A percentile compares a stretch with the other conserved stretches of the same genome.
phyloP scores from a whole-genome alignment of 208 protist genomes.

The Kentomonas sorsogonicus region DNA sequence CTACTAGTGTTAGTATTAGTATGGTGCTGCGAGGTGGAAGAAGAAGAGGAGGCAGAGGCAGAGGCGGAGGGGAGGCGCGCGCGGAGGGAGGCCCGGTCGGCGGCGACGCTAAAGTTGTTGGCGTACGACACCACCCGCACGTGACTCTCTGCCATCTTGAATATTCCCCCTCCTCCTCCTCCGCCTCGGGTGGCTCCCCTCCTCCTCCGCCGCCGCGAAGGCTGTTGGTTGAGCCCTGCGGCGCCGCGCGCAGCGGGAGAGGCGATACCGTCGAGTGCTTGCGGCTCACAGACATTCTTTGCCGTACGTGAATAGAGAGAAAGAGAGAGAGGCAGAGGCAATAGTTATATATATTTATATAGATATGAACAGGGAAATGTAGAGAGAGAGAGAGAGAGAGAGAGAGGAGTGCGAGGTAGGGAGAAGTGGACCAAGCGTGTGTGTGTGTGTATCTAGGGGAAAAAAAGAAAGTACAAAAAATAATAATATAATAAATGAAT shows the following conservation, averaged over 20 bases:
- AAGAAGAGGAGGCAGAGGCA: slow-evolving; percentile 27
- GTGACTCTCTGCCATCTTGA: slow-evolving; percentile 79
- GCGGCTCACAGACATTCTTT: too few species aligned
- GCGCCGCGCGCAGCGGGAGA: too few species aligned
- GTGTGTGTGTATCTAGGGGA: not conserved
- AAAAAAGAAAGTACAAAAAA: slow-evolving; percentile 7
- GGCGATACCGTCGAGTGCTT: too few species aligned
- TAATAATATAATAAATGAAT: not conserved
- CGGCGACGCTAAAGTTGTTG: slow-evolving; percentile 50
- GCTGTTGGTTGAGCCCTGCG: not conserved
- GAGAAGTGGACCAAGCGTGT: not conserved
- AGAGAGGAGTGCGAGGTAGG: not conserved
- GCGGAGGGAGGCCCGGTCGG: too few species aligned
- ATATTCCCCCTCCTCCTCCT: too few species aligned
- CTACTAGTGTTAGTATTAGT: too few species aligned
- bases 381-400: not conserved
- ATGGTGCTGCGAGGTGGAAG: slow-evolving; percentile 2
- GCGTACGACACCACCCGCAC: slow-evolving; percentile 76
- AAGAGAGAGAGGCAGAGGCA: not conserved
- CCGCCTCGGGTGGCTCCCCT: too few species aligned
- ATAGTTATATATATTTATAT: slow-evolving; percentile 3
- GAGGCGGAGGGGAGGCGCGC: too few species aligned
- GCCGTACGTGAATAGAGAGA: not conserved
- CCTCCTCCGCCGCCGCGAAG: slow-evolving; percentile 2
- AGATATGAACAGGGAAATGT: not conserved